phyloP scores from a whole-genome alignment of 2,329 filamentous ascomycete genomes.

The Fusarium anthophilum region DNA sequence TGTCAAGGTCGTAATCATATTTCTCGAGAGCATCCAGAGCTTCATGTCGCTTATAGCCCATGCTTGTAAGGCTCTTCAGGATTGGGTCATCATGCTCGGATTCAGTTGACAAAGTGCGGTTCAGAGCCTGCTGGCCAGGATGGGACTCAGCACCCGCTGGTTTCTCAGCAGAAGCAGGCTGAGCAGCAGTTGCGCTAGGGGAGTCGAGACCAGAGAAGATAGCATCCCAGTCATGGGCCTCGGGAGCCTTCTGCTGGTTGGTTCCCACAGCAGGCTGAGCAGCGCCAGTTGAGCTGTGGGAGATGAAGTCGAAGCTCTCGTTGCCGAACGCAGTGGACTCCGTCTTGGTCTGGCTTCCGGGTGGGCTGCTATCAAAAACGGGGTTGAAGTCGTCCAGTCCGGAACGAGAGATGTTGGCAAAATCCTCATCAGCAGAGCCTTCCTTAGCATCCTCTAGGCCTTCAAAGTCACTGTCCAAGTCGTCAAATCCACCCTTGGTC shows the following conservation, averaged over 20 bases:
- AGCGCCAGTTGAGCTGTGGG: conserved; percentile 47
- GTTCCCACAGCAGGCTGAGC: conserved; percentile 52
- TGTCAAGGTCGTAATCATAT: conserved; percentile 95
- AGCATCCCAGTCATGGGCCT: conserved; percentile 89
- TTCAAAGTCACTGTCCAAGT: conserved; percentile 83
- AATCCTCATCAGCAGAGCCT: conserved; percentile 80
- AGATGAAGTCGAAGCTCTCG: conserved; percentile 69
- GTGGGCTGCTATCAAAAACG: conserved; percentile 77
- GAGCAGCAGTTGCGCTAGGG: conserved; percentile 48
- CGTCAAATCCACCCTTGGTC: conserved; percentile 70
- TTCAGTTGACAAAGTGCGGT: conserved; percentile 70
- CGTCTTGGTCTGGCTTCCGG: conserved; percentile 63
- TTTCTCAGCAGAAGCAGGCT: conserved; percentile 32
- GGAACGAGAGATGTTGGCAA: conserved; percentile 76
- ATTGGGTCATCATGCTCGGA: conserved; percentile 91
- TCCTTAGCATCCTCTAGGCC: conserved; percentile 87
- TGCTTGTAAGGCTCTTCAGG: conserved; percentile 85
- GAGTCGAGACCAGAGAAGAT: conserved; percentile 86
- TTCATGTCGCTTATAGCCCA: conserved; percentile 83
- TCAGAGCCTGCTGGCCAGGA: conserved; percentile 49
- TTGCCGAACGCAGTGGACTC: conserved; percentile 62
- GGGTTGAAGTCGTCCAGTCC: conserved; percentile 82
- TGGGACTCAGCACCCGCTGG: conserved; percentile 27
- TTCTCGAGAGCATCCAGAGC: conserved; percentile 87
- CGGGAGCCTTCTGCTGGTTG: conserved; percentile 52